These are phyloP conservation scores for Hirsutella rhossiliensis DNA, from an alignment of 2,329 filamentous ascomycete species.

Conservation along the genomic window DNA sequence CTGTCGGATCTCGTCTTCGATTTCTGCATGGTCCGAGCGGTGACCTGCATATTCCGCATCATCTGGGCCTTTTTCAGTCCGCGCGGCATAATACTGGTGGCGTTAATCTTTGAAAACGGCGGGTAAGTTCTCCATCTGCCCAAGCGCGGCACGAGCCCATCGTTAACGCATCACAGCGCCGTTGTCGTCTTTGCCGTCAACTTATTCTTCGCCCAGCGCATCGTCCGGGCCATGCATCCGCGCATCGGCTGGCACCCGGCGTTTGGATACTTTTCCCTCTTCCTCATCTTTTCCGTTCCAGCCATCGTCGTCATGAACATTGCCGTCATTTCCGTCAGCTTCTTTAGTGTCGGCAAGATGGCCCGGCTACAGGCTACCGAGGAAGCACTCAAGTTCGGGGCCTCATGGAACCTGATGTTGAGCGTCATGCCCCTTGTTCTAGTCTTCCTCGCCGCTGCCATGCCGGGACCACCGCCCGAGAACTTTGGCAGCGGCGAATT, in stretches of 20 bases:
- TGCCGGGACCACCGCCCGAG: constrained; percentile 16
- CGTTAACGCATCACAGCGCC: constrained; percentile 10
- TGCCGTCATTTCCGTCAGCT: constrained; percentile 13
- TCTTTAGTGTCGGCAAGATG: constrained; percentile 4
- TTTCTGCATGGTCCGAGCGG: constrained; percentile 21
- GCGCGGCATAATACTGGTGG: constrained; percentile 18
- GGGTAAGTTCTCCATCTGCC: constrained; percentile 9
- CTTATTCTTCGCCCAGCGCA: constrained; percentile 25
- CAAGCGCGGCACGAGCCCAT: too few species aligned
- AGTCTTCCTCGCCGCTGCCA: constrained; percentile 11
- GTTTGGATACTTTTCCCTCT: constrained; percentile 11
- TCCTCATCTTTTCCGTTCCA: constrained; percentile 15
- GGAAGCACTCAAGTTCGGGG: constrained; percentile 8
- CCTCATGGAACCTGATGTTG: constrained; percentile 11
- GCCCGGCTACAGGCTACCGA: constrained; percentile 2
- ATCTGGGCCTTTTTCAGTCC: constrained; percentile 17
- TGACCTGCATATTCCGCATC: constrained; percentile 22
- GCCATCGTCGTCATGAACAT: constrained; percentile 20
- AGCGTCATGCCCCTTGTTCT: constrained; percentile 9
- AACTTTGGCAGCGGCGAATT: constrained; percentile 20
- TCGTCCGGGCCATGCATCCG: constrained; percentile 24
- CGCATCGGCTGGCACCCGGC: constrained; percentile 18
- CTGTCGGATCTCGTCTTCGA: constrained; percentile 23
- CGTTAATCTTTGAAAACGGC: constrained; percentile 22
- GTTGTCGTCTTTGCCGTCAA: constrained; percentile 23